Evolutionary conservation across 805 yeast genomes (phyloP).

Genomic region (Wickerhamomyces mucosus): DNA sequence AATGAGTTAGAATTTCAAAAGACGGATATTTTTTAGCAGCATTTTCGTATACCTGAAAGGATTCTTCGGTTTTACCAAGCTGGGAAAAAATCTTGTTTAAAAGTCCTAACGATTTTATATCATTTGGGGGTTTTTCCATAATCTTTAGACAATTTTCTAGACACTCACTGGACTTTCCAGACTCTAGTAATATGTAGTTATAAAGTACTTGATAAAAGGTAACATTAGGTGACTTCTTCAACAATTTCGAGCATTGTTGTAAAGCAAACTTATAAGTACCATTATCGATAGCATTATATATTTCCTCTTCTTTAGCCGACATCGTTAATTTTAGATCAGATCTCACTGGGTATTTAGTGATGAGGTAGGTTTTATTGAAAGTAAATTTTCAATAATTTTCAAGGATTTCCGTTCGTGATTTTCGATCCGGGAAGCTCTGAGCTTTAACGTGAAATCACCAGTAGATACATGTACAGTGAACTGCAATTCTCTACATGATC

Average conservation of each 20-base stretch:
- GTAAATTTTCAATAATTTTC: no score
- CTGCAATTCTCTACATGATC: no score
- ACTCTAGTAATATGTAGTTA: conserved; percentile 21
- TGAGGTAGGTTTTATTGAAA: no score
- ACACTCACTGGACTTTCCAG: conserved; percentile 23
- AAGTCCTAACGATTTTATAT: conserved; percentile 40
- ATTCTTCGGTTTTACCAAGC: conserved; percentile 29
- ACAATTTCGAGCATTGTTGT: conserved; percentile 35
- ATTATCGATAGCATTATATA: conserved; percentile 36
- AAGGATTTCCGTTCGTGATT: no score
- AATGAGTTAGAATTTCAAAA: conserved; percentile 34
- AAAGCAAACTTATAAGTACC: conserved; percentile 49
- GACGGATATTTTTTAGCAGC: conserved; percentile 50
- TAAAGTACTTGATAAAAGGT: conserved; percentile 35
- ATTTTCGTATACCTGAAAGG: conserved; percentile 42
- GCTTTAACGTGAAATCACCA: no score
- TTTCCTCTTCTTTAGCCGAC: conserved; percentile 26
- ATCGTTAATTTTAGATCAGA: no score
- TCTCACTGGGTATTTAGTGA: no score
- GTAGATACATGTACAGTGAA: no score
- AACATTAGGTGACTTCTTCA: conserved; percentile 46
- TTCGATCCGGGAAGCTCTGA: no score
- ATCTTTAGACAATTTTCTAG: conserved; percentile 15
- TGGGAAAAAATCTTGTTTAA: conserved; percentile 36
- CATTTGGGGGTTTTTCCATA: conserved; percentile 36